A percentile compares a stretch with the other conserved stretches of the same genome.
Evolutionary conservation across 495 filamentous ascomycete genomes (phyloP).

Genomic region (Cercophora newfieldiana): DNA sequence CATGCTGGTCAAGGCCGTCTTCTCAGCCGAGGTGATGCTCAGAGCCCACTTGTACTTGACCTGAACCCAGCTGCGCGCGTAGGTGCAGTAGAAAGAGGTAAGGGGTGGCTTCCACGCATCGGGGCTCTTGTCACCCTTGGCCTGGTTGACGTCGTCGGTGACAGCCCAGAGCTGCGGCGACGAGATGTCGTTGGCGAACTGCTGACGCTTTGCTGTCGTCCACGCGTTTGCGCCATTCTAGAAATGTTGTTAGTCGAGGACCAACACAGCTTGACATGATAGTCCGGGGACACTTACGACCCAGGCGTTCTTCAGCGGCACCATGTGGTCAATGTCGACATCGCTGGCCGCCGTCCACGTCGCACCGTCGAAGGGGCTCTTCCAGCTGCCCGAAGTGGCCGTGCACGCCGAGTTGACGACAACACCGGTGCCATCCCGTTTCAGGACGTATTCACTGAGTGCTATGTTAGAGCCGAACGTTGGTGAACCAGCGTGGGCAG

Average conservation of each 20-base stretch:
- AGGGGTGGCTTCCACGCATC: conserved; percentile 74
- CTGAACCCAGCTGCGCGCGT: conserved; percentile 68
- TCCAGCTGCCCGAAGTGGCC: conserved; percentile 61
- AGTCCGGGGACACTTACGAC: conserved; percentile 46
- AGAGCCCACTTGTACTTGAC: conserved; percentile 71
- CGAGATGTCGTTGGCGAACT: conserved; percentile 71
- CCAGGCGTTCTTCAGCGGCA: conserved; percentile 75
- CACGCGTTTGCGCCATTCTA: conserved; percentile 55
- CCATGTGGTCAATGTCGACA: conserved; percentile 75
- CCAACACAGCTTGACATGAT: background rate
- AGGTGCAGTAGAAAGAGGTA: conserved; percentile 69
- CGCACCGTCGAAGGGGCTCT: conserved; percentile 65
- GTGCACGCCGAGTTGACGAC: conserved; percentile 52
- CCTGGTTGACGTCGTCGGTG: conserved; percentile 70
- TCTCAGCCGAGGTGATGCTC: conserved; percentile 35
- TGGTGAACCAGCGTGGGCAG: background rate
- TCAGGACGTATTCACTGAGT: conserved; percentile 64
- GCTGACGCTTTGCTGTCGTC: conserved; percentile 62
- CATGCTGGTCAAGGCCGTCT: conserved; percentile 63
- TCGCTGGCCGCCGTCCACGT: conserved; percentile 66
- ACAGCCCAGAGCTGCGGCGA: conserved; percentile 73
- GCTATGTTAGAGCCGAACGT: background rate
- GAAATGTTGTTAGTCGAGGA: background rate
- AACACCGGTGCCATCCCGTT: conserved; percentile 65
- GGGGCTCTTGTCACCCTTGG: conserved; percentile 67